These are phyloP conservation scores for Albatrellus ellisii DNA, from an alignment of 768 basidiomycete species.

Conservation along the genomic window DNA sequence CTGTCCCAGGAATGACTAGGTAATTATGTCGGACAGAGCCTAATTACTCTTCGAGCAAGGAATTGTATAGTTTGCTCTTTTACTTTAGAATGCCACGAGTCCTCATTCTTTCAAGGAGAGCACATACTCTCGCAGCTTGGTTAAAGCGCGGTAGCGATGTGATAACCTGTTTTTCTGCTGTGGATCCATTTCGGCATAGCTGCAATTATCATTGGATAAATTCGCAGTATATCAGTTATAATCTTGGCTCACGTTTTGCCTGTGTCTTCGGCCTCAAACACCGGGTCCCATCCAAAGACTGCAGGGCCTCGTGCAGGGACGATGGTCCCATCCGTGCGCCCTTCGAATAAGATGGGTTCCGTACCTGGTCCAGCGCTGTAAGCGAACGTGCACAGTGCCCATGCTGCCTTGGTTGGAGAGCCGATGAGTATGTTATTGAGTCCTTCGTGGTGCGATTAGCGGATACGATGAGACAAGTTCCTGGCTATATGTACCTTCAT, in stretches of 20 bases:
- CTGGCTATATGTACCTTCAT: constrained; percentile 44
- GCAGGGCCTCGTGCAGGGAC: constrained; percentile 70
- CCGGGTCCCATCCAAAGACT: constrained; percentile 84
- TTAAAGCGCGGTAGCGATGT: constrained; percentile 43
- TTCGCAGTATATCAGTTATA: neutral
- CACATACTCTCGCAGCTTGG: neutral
- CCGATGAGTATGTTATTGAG: constrained; percentile 71
- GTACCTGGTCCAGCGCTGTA: constrained; percentile 75
- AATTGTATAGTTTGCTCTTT: too few relatives aligned
- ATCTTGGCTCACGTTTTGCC: constrained; percentile 57
- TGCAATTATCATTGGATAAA: constrained; percentile 13
- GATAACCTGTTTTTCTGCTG: constrained; percentile 52
- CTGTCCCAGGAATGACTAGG: too few relatives aligned
- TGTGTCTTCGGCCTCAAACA: constrained; percentile 70
- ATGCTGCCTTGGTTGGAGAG: constrained; percentile 68
- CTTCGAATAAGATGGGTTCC: constrained; percentile 76
- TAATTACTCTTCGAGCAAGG: too few relatives aligned
- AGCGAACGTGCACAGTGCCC: constrained; percentile 92
- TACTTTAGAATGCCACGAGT: too few relatives aligned
- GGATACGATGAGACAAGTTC: neutral
- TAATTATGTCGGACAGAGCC: too few relatives aligned
- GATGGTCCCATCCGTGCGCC: constrained; percentile 78
- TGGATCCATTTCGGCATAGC: constrained; percentile 57
- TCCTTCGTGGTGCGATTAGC: constrained; percentile 26
- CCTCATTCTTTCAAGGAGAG: constrained; percentile 7